phyloP scores from a whole-genome alignment of 768 basidiomycete genomes.

The Mycena polygramma region DNA sequence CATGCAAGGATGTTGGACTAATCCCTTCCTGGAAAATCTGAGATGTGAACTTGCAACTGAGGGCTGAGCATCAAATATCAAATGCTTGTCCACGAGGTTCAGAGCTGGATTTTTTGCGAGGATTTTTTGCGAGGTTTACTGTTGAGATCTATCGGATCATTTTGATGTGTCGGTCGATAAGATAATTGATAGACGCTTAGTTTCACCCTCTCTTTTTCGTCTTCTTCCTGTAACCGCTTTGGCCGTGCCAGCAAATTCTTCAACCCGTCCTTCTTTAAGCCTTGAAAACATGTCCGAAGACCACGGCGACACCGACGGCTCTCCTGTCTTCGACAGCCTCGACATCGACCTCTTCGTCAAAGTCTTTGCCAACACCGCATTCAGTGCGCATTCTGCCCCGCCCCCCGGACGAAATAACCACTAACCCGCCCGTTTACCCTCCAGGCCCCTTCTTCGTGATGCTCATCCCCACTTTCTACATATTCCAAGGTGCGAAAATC shows the following conservation, averaged over 20 bases:
- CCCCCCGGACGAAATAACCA: conserved; percentile 12
- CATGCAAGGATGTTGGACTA: too few relatives aligned
- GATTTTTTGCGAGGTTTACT: too few relatives aligned
- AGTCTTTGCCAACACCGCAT: conserved; percentile 81
- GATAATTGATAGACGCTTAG: not conserved
- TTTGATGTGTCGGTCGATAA: too few relatives aligned
- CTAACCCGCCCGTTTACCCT: conserved; percentile 9
- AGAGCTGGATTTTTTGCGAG: too few relatives aligned
- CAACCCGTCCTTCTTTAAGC: conserved; percentile 53
- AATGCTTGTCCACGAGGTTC: too few relatives aligned
- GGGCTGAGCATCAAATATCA: too few relatives aligned
- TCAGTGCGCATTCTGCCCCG: conserved; percentile 67
- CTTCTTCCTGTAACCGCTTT: conserved; percentile 75
- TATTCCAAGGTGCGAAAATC: conserved; percentile 74
- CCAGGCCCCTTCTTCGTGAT: conserved; percentile 88
- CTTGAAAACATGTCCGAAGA: conserved; percentile 45
- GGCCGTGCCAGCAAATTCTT: conserved; percentile 73
- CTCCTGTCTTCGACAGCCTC: conserved; percentile 75
- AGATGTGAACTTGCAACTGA: too few relatives aligned
- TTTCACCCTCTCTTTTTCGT: conserved; percentile 52
- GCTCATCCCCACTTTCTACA: conserved; percentile 83
- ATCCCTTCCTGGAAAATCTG: too few relatives aligned
- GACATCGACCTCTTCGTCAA: conserved; percentile 86
- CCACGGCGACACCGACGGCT: conserved; percentile 48
- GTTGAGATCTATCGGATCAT: too few relatives aligned